Evolutionary conservation across 192 early-diverging fungal genomes (phyloP).

Genomic region (Coemansia sp.): DNA sequence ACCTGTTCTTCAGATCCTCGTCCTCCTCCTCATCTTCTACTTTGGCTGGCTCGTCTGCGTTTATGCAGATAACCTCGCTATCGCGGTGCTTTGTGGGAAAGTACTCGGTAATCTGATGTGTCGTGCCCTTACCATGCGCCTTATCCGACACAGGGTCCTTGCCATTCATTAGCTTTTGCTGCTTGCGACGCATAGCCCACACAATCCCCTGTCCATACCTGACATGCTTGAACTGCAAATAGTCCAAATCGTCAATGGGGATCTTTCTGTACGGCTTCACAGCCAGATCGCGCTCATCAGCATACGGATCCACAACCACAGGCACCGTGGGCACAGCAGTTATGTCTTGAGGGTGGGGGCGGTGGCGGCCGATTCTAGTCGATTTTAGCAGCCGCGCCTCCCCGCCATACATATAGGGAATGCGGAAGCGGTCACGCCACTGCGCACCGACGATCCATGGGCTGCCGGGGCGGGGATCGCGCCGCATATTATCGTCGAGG

Average conservation of each 20-base stretch:
- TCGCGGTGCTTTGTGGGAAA: slow-evolving; percentile 6
- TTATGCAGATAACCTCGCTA: background rate
- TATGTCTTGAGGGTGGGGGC: too few species aligned
- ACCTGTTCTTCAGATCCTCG: slow-evolving; percentile 13
- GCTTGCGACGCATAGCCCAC: slow-evolving; percentile 26
- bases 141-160: slow-evolving; percentile 6
- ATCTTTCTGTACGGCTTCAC: slow-evolving; percentile 59
- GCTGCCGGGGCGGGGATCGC: slow-evolving; percentile 30
- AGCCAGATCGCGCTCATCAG: slow-evolving; percentile 25
- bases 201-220: slow-evolving; percentile 20
- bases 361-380: background rate
- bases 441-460: slow-evolving; percentile 38
- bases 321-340: background rate
- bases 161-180: slow-evolving; percentile 9
- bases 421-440: slow-evolving; percentile 52
- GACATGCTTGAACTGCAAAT: slow-evolving; percentile 55
- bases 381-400: slow-evolving; percentile 25
- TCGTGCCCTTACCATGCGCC: slow-evolving; percentile 3
- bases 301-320: slow-evolving; percentile 41
- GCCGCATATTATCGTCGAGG: slow-evolving; percentile 38
- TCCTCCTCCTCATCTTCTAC: slow-evolving; percentile 20
- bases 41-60: background rate
- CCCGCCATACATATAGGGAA: slow-evolving; percentile 44
- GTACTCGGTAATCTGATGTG: slow-evolving; percentile 38
- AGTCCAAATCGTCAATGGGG: slow-evolving; percentile 84